These are phyloP conservation scores for Podospora pseudocomata DNA, from an alignment of 495 filamentous ascomycete genomes.

Conservation along the genomic window DNA sequence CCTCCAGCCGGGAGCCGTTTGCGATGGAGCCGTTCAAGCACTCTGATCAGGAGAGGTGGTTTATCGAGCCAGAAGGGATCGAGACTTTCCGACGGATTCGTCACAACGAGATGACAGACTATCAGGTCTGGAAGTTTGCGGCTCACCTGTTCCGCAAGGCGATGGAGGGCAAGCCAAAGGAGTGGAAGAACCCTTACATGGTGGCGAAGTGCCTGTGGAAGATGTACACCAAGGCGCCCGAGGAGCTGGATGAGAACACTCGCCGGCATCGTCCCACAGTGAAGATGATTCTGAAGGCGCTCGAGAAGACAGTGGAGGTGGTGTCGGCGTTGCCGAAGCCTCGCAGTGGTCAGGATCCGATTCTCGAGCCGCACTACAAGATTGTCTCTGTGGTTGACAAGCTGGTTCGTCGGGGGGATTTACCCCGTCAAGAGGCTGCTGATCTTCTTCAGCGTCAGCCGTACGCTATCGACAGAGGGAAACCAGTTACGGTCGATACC, in stretches of 20 bases:
- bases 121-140: conserved; percentile 84
- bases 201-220: conserved; percentile 95
- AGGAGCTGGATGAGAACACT: conserved; percentile 48
- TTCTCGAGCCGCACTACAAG: conserved; percentile 95
- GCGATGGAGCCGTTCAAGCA: conserved; percentile 81
- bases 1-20: conserved; percentile 85
- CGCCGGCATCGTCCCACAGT: conserved; percentile 44
- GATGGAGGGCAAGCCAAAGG: conserved; percentile 66
- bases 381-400: conserved; percentile 85
- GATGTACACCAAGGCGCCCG: conserved; percentile 65
- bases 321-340: conserved; percentile 64
- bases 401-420: conserved; percentile 55
- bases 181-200: conserved; percentile 91
- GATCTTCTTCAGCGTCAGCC: conserved; percentile 46
- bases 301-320: conserved; percentile 69
- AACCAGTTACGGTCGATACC: conserved; percentile 40
- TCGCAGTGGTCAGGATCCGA: conserved; percentile 74
- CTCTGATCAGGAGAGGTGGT: conserved; percentile 70
- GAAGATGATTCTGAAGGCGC: conserved; percentile 57
- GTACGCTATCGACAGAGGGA: conserved; percentile 38
- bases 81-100: conserved; percentile 72
- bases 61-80: conserved; percentile 60
- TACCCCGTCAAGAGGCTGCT: conserved; percentile 41
- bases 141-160: conserved; percentile 74
- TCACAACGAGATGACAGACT: conserved; percentile 68